These are phyloP conservation scores for Leishmania mexicana DNA, from an alignment of 208 protist genomes.

Conservation along the genomic window DNA sequence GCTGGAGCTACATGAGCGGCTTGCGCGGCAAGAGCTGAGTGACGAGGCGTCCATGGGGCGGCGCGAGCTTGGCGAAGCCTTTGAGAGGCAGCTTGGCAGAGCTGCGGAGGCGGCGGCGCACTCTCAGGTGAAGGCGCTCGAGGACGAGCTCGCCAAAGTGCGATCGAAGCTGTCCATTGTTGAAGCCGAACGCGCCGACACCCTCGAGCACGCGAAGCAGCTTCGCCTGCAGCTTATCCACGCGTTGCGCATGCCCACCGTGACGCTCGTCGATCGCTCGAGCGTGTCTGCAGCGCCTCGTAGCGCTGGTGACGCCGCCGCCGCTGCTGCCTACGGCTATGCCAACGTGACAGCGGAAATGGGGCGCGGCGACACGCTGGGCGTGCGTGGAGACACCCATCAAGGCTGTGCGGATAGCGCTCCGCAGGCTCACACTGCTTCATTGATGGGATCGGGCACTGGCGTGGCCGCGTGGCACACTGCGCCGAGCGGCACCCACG, in stretches of 20 bases:
- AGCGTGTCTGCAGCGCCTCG: neutral
- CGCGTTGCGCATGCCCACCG: constrained; percentile 57
- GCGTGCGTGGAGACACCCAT: too few species aligned
- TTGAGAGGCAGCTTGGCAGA: neutral
- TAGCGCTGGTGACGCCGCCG: constrained; percentile 2
- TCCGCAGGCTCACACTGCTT: neutral
- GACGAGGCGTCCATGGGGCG: neutral
- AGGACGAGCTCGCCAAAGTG: neutral
- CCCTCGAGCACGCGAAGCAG: constrained; percentile 21
- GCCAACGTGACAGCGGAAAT: neutral
- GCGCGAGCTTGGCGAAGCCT: neutral
- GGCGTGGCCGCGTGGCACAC: neutral
- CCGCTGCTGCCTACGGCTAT: constrained; percentile 13
- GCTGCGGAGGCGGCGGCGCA: neutral
- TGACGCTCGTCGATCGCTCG: constrained; percentile 33
- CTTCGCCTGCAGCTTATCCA: constrained; percentile 56
- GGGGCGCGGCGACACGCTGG: neutral
- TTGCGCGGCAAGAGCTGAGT: constrained; percentile 16
- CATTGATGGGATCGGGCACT: neutral
- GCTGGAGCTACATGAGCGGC: constrained; percentile 15
- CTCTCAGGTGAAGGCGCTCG: neutral
- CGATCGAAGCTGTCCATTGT: constrained; percentile 4
- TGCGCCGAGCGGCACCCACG: neutral
- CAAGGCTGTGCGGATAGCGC: neutral
- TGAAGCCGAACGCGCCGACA: constrained; percentile 8